These are phyloP conservation scores for Cercospora zeae-maydis DNA, from an alignment of 2,329 filamentous ascomycete species.

Conservation along the genomic window DNA sequence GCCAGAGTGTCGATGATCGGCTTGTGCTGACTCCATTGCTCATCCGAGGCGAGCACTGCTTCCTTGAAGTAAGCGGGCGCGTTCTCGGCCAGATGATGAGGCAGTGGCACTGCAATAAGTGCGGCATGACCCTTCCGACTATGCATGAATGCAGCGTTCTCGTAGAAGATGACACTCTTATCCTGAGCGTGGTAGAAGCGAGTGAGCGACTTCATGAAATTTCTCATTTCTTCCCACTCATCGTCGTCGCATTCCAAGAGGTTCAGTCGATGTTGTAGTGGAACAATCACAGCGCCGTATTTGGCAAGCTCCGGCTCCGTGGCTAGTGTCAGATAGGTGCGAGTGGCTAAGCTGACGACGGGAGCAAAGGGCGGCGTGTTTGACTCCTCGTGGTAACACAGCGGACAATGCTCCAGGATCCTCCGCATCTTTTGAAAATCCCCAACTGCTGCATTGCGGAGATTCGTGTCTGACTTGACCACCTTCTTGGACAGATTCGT, in stretches of 20 bases:
- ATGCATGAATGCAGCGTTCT: constrained; percentile 82
- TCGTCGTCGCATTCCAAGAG: constrained; percentile 98
- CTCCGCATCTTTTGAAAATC: constrained; percentile 88
- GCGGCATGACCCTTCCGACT: constrained; percentile 73
- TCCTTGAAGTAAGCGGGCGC: constrained; percentile 94
- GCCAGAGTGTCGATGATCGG: constrained; percentile 87
- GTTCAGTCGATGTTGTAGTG: constrained; percentile 80
- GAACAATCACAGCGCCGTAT: constrained; percentile 83
- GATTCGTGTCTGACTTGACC: constrained; percentile 79
- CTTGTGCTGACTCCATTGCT: constrained; percentile 93
- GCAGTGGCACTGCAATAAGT: constrained; percentile 80
- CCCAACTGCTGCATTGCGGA: constrained; percentile 80
- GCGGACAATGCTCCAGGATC: constrained; percentile 79
- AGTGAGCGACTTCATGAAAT: constrained; percentile 96
- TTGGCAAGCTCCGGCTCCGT: constrained; percentile 83
- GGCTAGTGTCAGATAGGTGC: constrained; percentile 81
- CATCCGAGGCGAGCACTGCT: constrained; percentile 80
- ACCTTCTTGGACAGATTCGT: constrained; percentile 81
- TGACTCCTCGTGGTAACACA: constrained; percentile 89
- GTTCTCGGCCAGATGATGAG: constrained; percentile 84
- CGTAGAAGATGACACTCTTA: constrained; percentile 92
- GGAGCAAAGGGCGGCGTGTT: constrained; percentile 70
- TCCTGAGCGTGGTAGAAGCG: constrained; percentile 93
- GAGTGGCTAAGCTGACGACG: constrained; percentile 77
- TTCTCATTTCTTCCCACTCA: constrained; percentile 98